Base-by-base conservation (phyloP, 228 moss, liverwort and hornwort species). In the Sphagnum magellanicum region DNA sequence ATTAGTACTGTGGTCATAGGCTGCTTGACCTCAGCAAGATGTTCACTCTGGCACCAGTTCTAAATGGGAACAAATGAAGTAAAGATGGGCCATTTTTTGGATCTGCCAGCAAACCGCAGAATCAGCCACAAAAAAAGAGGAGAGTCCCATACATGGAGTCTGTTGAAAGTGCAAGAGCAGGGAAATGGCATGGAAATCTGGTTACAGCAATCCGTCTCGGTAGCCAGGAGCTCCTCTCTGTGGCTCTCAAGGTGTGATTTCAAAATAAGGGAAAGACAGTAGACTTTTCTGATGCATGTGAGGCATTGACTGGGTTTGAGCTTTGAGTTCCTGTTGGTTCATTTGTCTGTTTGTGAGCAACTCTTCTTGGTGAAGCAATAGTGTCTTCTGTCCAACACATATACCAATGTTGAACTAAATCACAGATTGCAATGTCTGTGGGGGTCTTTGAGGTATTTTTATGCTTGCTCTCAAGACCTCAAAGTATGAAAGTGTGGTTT, bases 181-280 rank as follows among this genome's bases (percentile, higher is more conserved):
- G 76, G 76, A 77, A 80, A 52, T 84, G 83, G 70, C 82, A 74
- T 48, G 77, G 71, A 70, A 82, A 88, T 51, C 65, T 88, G 51
- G 72, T 81, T 9, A 75, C 86, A 11, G 79, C 92, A 47, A 80
- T 91, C 81, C 87, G 88, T 64, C 83, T 96, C 5, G 86, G 93
- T 65, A 88, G 93, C 76, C 87, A 87, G 75, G 88, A 92, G 79
- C 80, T 96, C 68, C 74, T 92, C 48, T 79, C 88, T 46, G 75
- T 89, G 7, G 69, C 90, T 48, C 70, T 96, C 17, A 96, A 96
- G 88, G 92, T 88, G 66, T 52, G 68, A 60, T 63, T 16, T 10
- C 47, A 63, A 16, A 63, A 10, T 6, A 47, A 65, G 1, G 65
- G 17, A 16, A n/a, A 52, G n/a, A 51, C 6, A 13, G 10, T 6